These are phyloP conservation scores for Diaporthe longicolla DNA, from an alignment of 2,329 filamentous ascomycete species.

Conservation along the genomic window DNA sequence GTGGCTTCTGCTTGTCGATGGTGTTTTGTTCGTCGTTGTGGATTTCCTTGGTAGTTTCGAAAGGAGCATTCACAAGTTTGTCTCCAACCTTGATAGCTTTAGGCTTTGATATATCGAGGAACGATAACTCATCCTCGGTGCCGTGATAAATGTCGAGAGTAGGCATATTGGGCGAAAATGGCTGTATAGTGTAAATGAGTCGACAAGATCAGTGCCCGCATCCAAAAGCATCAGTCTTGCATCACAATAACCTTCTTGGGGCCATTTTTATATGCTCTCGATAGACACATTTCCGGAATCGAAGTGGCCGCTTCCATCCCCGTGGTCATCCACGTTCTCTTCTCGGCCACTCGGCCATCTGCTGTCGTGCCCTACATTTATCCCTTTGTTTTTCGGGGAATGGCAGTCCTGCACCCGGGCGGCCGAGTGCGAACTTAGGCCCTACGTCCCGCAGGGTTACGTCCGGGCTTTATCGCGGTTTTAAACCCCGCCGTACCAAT, in stretches of 20 bases:
- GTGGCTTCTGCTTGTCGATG: background rate
- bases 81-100: background rate
- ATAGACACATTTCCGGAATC: background rate
- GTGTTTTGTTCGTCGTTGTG: background rate
- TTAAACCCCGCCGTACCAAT: background rate
- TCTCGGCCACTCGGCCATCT: conserved; percentile 1
- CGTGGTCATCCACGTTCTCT: background rate
- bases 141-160: conserved; percentile 2
- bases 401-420: background rate
- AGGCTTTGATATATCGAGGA: background rate
- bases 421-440: background rate
- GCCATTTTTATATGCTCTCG: background rate
- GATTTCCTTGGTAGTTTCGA: conserved; percentile 2
- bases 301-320: background rate
- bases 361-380: background rate
- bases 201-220: background rate
- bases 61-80: background rate
- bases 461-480: background rate
- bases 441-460: background rate
- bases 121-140: conserved; percentile 1
- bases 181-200: background rate
- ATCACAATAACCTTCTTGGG: background rate
- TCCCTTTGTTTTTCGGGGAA: background rate
- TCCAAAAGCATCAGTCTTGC: background rate
- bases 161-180: background rate